These are phyloP conservation scores for Tritrichomonas musculus DNA, from an alignment of 208 protist genomes.

Conservation along the genomic window DNA sequence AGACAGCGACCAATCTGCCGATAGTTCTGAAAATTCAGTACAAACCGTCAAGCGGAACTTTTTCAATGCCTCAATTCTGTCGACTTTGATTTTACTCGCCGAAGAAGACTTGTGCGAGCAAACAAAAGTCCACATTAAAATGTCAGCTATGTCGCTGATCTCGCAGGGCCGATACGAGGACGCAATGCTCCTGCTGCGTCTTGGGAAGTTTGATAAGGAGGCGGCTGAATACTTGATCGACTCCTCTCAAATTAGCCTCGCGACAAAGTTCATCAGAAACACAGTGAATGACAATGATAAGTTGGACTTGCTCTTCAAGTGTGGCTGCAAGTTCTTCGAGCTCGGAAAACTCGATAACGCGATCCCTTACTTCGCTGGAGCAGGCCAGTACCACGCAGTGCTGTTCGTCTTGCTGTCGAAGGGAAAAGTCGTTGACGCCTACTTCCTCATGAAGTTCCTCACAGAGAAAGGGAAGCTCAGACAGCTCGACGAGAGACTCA, in stretches of 20 bases:
- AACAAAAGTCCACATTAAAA: background rate
- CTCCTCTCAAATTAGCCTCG: background rate
- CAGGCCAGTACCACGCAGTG: background rate
- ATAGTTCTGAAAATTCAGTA: no score
- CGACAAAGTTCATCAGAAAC: background rate
- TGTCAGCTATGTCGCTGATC: background rate
- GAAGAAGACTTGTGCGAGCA: background rate
- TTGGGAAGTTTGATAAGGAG: background rate
- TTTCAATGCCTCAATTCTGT: background rate
- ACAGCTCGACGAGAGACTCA: background rate
- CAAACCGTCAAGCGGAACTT: no score
- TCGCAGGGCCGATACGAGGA: background rate
- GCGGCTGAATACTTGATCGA: background rate
- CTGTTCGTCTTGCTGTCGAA: background rate
- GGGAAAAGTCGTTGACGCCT: background rate
- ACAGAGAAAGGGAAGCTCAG: background rate
- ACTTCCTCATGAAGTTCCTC: background rate
- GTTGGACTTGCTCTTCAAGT: background rate
- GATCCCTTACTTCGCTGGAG: background rate
- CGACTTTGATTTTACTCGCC: background rate
- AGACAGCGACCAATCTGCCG: no score
- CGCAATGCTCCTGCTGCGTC: background rate
- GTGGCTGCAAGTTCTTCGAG: background rate
- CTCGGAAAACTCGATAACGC: no score
- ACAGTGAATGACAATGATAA: background rate